A percentile compares a stretch with the other conserved stretches of the same genome.
phyloP scores from a whole-genome alignment of 2,329 filamentous ascomycete species.

The Exophiala aquamarina region DNA sequence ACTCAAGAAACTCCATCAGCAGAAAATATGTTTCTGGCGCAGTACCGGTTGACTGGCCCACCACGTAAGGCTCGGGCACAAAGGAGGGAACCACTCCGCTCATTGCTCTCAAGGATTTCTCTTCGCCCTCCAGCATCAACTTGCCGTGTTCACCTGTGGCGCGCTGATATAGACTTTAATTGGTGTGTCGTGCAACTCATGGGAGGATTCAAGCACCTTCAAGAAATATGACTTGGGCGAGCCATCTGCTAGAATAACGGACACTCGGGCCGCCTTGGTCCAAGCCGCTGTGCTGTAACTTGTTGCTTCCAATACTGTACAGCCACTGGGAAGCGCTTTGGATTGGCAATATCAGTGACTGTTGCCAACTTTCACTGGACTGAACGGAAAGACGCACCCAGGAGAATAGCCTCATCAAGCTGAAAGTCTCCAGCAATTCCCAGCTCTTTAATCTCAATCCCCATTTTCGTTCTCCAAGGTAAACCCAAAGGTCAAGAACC shows the following conservation, averaged over 20 bases:
- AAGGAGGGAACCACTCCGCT: slow-evolving; percentile 30
- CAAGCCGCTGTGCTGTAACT: slow-evolving; percentile 15
- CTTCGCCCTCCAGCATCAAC: slow-evolving; percentile 33
- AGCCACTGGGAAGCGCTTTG: slow-evolving; percentile 6
- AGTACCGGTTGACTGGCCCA: slow-evolving; percentile 27
- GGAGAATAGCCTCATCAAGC: neutral
- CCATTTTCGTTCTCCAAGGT: too few relatives aligned
- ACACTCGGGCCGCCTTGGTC: slow-evolving; percentile 11
- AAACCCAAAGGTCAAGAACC: too few relatives aligned
- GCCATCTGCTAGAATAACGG: slow-evolving; percentile 5
- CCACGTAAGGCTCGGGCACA: slow-evolving; percentile 32
- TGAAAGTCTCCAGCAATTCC: neutral
- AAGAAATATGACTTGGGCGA: slow-evolving; percentile 13
- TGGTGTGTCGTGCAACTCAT: neutral
- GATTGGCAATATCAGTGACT: neutral
- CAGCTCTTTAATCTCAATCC: too few relatives aligned
- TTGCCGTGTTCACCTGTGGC: slow-evolving; percentile 12
- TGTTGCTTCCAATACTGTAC: slow-evolving; percentile 2
- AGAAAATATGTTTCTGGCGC: slow-evolving; percentile 32
- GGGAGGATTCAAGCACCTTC: slow-evolving; percentile 7
- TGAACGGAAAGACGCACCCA: too few relatives aligned
- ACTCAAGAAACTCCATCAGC: slow-evolving; percentile 33
- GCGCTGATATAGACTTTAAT: slow-evolving; percentile 3
- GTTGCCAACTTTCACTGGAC: neutral
- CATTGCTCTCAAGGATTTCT: slow-evolving; percentile 33